These are phyloP conservation scores for Geosiphon pyriformis DNA, from an alignment of 192 early-diverging fungal genomes.

Conservation along the genomic window DNA sequence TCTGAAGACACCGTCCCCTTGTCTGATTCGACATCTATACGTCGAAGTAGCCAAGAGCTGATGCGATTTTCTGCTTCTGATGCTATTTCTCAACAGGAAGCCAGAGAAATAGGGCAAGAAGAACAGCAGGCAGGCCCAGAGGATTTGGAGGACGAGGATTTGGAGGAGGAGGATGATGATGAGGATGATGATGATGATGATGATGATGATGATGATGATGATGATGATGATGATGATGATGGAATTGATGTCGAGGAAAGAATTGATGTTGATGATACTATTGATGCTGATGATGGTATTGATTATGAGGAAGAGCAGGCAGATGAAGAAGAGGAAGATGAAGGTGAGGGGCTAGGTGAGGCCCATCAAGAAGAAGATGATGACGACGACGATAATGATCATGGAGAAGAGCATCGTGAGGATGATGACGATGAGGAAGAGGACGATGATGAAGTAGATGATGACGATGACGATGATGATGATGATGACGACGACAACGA, in stretches of 20 bases:
- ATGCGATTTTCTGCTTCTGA: neutral
- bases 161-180: conserved; percentile 2
- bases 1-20: neutral
- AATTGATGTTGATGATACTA: neutral
- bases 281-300: neutral
- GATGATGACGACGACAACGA: neutral
- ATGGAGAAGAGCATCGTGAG: neutral
- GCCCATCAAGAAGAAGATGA: neutral
- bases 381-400: conserved; percentile 5
- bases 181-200: conserved; percentile 6
- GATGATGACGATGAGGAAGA: neutral
- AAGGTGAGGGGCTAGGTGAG: neutral
- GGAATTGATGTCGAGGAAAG: conserved; percentile 4
- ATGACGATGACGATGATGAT: neutral
- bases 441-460: conserved; percentile 1
- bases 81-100: neutral
- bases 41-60: neutral
- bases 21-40: neutral
- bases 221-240: conserved; percentile 13
- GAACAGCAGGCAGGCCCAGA: neutral
- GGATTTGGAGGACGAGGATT: neutral
- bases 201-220: neutral
- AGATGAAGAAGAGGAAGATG: neutral
- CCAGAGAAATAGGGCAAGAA: neutral
- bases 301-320: neutral